phyloP scores from a whole-genome alignment of 495 filamentous ascomycete species.

The Tetracladium marchalianum region DNA sequence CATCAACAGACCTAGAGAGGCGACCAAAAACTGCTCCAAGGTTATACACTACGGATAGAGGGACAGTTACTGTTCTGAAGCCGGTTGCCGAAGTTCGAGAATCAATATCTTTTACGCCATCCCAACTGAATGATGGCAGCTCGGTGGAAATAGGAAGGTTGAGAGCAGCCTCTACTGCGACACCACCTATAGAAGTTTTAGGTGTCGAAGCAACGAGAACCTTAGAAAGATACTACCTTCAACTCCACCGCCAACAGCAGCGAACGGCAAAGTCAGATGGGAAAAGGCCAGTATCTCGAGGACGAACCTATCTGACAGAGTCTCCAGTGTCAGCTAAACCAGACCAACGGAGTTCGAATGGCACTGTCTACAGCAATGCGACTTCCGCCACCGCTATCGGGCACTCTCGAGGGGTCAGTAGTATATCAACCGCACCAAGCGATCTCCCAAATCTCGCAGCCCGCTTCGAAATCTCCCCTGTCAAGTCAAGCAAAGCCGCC shows the following conservation, averaged over 20 bases:
- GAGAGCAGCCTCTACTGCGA: background rate
- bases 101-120: constrained; percentile 15
- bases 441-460: background rate
- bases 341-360: constrained; percentile 12
- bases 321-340: background rate
- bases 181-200: background rate
- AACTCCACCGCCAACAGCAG: constrained; percentile 1
- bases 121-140: too few species aligned
- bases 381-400: background rate
- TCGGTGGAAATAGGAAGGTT: background rate
- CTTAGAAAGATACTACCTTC: constrained; percentile 5
- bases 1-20: background rate
- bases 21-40: constrained; percentile 3
- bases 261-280: background rate
- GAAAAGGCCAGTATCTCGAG: background rate
- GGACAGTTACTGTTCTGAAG: constrained; percentile 15
- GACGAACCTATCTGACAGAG: background rate
- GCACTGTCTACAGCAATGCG: constrained; percentile 11
- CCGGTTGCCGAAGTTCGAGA: constrained; percentile 22
- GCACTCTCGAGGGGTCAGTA: constrained; percentile 11
- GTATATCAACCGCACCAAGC: constrained; percentile 10
- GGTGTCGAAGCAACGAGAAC: constrained; percentile 5
- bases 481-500: constrained; percentile 4
- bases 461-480: constrained; percentile 1
- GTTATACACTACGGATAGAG: constrained; percentile 6